phyloP scores from a whole-genome alignment of 805 yeast species.

The Saturnispora ahearnii region DNA sequence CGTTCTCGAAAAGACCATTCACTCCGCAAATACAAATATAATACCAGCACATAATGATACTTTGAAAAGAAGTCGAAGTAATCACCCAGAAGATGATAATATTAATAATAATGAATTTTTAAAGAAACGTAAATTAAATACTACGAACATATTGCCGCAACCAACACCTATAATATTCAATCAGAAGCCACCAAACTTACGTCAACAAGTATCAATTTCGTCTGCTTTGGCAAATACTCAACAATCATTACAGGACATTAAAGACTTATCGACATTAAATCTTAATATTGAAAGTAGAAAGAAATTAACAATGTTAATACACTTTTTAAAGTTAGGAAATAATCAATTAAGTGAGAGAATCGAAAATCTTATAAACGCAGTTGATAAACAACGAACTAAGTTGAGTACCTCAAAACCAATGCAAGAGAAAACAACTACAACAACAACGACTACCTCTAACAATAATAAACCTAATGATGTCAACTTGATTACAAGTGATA shows the following conservation, averaged over 20 bases:
- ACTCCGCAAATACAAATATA: slow-evolving; percentile 22
- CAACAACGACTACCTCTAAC: neutral
- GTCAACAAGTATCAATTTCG: slow-evolving; percentile 25
- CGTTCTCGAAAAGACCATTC: slow-evolving; percentile 29
- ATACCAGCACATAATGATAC: neutral
- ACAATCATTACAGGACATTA: slow-evolving; percentile 26
- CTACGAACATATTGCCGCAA: neutral
- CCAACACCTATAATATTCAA: neutral
- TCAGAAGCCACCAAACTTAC: slow-evolving; percentile 10
- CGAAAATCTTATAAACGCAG: slow-evolving; percentile 34
- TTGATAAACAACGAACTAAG: slow-evolving; percentile 21
- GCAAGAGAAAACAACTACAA: neutral
- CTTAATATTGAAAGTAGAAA: slow-evolving; percentile 57
- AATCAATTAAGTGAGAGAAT: slow-evolving; percentile 64
- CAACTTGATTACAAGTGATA: slow-evolving; percentile 39
- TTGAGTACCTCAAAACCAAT: slow-evolving; percentile 7
- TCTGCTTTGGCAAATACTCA: slow-evolving; percentile 25
- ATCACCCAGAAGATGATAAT: neutral
- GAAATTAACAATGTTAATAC: slow-evolving; percentile 68
- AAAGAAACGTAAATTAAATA: neutral
- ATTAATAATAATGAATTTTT: neutral
- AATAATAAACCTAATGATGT: slow-evolving; percentile 3
- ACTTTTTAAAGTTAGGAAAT: slow-evolving; percentile 73
- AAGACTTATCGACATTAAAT: slow-evolving; percentile 28
- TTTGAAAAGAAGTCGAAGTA: neutral